Percentiles rank a stretch among this genome's conserved stretches.
These are phyloP conservation scores for Knoxdaviesia proteae DNA, from an alignment of 2,329 filamentous ascomycete species.

Conservation along the genomic window DNA sequence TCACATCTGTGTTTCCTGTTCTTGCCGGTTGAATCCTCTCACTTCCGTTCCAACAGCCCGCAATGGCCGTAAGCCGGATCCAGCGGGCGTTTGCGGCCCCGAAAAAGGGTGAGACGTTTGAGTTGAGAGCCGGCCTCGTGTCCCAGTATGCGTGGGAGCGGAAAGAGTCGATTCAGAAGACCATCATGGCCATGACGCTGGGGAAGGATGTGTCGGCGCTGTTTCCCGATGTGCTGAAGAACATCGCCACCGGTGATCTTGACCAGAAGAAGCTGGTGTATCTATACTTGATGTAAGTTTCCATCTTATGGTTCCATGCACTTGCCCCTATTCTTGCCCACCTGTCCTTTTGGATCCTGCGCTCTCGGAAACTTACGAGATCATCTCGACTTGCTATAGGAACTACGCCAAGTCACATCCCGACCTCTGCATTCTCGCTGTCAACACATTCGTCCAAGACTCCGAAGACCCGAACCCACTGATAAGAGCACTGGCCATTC, in stretches of 20 bases:
- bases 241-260: constrained; percentile 83
- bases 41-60: constrained; percentile 7
- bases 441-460: constrained; percentile 98
- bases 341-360: not conserved
- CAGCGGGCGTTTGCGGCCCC: constrained; percentile 82
- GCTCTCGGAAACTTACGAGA: not conserved
- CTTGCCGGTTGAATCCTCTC: constrained; percentile 5
- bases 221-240: constrained; percentile 96
- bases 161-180: constrained; percentile 98
- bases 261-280: constrained; percentile 99
- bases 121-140: constrained; percentile 82
- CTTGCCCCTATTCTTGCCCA: not conserved
- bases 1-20: no score
- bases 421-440: constrained; percentile 91
- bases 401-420: constrained; percentile 99
- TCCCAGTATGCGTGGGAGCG: constrained; percentile 99
- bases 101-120: constrained; percentile 93
- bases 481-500: constrained; percentile 80
- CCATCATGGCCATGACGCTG: constrained; percentile 98
- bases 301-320: not conserved
- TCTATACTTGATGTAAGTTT: constrained; percentile 73
- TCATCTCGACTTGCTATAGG: constrained; percentile 26
- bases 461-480: constrained; percentile 96
- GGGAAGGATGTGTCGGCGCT: constrained; percentile 95
- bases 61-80: constrained; percentile 92